Evolutionary conservation across 352 stramenopile genomes (phyloP).

Genomic region (Pythium vanterpoolii): DNA sequence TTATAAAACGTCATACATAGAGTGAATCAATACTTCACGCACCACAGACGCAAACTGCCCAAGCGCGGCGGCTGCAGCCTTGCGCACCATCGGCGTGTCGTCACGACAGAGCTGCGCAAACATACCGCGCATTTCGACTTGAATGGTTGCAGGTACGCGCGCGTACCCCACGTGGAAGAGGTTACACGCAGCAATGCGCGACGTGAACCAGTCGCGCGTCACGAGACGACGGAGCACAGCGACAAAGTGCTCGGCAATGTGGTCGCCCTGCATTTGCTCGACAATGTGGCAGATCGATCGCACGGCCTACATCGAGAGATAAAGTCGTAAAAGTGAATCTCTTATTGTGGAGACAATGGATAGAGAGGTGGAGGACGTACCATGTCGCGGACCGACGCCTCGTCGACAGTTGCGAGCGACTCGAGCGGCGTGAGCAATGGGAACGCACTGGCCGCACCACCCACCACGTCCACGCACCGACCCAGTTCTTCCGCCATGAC

Average conservation of each 20-base stretch:
- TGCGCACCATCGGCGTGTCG: conserved; percentile 97
- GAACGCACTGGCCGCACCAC: conserved; percentile 83
- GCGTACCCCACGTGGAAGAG: conserved; percentile 79
- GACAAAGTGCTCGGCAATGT: conserved; percentile 90
- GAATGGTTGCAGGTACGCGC: conserved; percentile 47
- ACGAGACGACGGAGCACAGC: conserved; percentile 92
- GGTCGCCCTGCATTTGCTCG: conserved; percentile 76
- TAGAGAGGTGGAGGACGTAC: conserved; percentile 14
- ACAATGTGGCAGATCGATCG: conserved; percentile 89
- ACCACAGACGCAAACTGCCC: conserved; percentile 82
- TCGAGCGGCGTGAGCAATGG: conserved; percentile 95
- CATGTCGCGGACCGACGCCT: conserved; percentile 93
- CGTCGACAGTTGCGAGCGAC: conserved; percentile 91
- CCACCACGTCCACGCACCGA: conserved; percentile 89
- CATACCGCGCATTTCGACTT: conserved; percentile 85
- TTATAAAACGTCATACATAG: neutral
- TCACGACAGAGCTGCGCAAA: conserved; percentile 95
- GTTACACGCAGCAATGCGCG: conserved; percentile 79
- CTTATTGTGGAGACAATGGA: neutral
- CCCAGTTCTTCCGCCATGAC: conserved; percentile 93
- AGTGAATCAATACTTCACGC: too few species aligned
- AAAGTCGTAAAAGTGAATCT: neutral
- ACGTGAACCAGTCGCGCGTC: conserved; percentile 94
- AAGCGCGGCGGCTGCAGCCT: conserved; percentile 87
- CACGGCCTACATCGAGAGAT: conserved; percentile 53